phyloP scores from a whole-genome alignment of 805 yeast genomes.

The Myxozyma monticola region DNA sequence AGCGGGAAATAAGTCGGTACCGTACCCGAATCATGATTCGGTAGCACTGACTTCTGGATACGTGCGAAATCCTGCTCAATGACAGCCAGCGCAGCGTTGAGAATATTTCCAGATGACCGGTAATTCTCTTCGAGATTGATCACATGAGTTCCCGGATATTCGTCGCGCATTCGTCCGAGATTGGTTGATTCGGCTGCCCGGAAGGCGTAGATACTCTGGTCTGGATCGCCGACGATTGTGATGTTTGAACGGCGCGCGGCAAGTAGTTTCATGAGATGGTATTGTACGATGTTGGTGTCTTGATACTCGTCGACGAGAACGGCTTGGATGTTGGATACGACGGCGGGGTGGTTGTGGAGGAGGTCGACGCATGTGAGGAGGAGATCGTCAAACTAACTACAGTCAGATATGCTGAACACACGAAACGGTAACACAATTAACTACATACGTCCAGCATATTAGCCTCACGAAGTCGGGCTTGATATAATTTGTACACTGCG shows the following conservation, averaged over 20 bases:
- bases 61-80: conserved; percentile 57
- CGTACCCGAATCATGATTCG: conserved; percentile 17
- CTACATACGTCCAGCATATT: conserved; percentile 47
- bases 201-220: conserved; percentile 90
- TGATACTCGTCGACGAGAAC: conserved; percentile 93
- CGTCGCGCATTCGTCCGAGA: conserved; percentile 55
- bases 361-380: conserved; percentile 56
- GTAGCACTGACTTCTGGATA: conserved; percentile 18
- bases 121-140: conserved; percentile 68
- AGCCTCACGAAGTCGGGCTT: conserved; percentile 45
- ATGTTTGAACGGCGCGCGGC: conserved; percentile 54
- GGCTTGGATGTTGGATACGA: conserved; percentile 56
- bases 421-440: background rate
- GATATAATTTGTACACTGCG: conserved; percentile 54
- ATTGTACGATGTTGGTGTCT: conserved; percentile 80
- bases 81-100: conserved; percentile 61
- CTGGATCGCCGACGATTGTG: conserved; percentile 95
- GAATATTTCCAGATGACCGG: conserved; percentile 70
- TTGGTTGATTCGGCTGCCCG: conserved; percentile 74
- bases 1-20: conserved; percentile 43
- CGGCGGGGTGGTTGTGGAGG: conserved; percentile 46
- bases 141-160: conserved; percentile 40
- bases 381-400: conserved; percentile 74
- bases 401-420: background rate
- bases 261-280: conserved; percentile 61